These are phyloP conservation scores for Phytopythium montanum DNA, from an alignment of 352 stramenopile genomes.

Conservation along the genomic window DNA sequence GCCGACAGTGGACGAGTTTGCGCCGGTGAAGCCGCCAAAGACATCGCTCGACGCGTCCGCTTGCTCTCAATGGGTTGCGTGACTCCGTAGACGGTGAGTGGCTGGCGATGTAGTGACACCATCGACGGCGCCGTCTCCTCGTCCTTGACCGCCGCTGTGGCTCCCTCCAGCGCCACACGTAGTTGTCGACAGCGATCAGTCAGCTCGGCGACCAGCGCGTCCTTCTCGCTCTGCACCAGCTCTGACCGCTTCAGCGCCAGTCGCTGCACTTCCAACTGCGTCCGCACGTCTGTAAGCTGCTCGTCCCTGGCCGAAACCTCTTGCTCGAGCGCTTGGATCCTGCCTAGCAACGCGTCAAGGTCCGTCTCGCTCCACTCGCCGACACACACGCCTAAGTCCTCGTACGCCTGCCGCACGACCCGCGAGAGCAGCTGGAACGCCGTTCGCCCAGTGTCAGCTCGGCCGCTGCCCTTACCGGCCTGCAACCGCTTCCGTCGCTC, in stretches of 20 bases:
- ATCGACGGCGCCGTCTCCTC: not conserved
- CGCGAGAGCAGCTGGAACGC: conserved; percentile 18
- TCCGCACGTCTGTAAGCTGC: conserved; percentile 12
- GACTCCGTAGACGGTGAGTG: conserved; percentile 51
- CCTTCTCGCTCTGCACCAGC: conserved; percentile 50
- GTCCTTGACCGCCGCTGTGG: not conserved
- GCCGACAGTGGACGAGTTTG: conserved; percentile 2
- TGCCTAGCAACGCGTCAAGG: conserved; percentile 29
- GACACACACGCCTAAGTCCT: conserved; percentile 48
- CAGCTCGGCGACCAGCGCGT: conserved; percentile 49
- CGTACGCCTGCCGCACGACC: conserved; percentile 35
- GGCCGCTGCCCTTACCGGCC: not conserved
- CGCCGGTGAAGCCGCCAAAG: conserved; percentile 13
- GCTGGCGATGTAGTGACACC: conserved; percentile 11
- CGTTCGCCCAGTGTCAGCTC: not conserved
- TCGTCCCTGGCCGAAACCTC: conserved; percentile 12
- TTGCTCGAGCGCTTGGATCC: conserved; percentile 14
- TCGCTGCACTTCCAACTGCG: conserved; percentile 26
- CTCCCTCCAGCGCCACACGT: conserved; percentile 13
- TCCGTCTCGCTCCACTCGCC: conserved; percentile 46
- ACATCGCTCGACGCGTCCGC: conserved; percentile 20
- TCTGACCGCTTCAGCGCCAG: conserved; percentile 34
- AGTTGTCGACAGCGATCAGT: conserved; percentile 43
- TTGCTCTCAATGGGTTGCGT: conserved; percentile 40
- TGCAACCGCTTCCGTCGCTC: not conserved